Evolutionary conservation across 306 rosid genomes (phyloP), one percentile per base, ranked within the genome.

Genomic region (Quercus ilex): DNA sequence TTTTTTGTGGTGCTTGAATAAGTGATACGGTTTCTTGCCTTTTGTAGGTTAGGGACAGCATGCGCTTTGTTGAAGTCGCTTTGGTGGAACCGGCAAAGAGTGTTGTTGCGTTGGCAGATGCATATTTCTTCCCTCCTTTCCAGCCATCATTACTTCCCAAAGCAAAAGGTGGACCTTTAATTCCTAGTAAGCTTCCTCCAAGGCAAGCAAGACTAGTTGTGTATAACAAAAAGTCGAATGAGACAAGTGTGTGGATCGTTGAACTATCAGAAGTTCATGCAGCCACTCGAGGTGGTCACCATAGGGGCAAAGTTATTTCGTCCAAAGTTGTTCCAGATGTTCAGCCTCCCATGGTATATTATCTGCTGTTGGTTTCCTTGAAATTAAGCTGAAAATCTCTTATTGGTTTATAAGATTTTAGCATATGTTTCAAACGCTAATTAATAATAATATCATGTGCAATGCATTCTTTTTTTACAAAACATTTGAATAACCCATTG

Each of bases 41-140:
- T 55, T 56, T 7, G 63, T 74, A 92, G 97, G 90, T 92, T 85
- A 87, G 97, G 82, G 97, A 92, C 78, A 63, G 97, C 77, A 92
- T 92, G 92, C 89, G 97, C 57, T 92, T 92, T 78, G 81, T 92
- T 35, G 94, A 90, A 87, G 92, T 87, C 12, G 91, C 71, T 69
- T 82, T 92, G 81, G 86, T 92, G 49, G 97, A 92, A 80, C 94
- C 97, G n/a, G 89, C 82, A 31, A 92, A 92, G 80, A 87, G 82
- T 4, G 97, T 92, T 60, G 97, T 92, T 74, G 94, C 97, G 28
- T 76, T 92, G 82, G 97, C 97, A 18, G 94, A 92, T 88, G 97
- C 97, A 7, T 92, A 92, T 81, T 92, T 92, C 89, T 92, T 92
- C 83, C 97, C 97, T 67, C 97, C 94, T 30, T 92, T 92, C 89